A percentile compares a stretch with the other conserved stretches of the same genome.
Evolutionary conservation across 2,329 filamentous ascomycete genomes (phyloP).

Genomic region (Chrysoporthe austroafricana): DNA sequence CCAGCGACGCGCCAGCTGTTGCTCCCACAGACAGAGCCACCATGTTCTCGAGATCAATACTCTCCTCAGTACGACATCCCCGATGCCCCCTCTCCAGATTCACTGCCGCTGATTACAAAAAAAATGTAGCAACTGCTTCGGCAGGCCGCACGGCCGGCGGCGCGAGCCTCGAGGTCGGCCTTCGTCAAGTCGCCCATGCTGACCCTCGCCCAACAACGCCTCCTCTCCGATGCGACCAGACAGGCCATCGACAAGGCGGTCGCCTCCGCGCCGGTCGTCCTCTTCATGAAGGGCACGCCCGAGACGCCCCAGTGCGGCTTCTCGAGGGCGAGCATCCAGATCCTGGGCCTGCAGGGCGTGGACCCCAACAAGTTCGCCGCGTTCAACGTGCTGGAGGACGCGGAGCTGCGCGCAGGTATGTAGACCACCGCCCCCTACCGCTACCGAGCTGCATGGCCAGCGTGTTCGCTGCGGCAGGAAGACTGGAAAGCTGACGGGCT

Average conservation of each 20-base stretch:
- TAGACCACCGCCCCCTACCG: conserved; percentile 15
- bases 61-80: conserved; percentile 23
- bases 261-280: conserved; percentile 82
- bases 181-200: conserved; percentile 26
- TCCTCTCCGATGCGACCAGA: conserved; percentile 79
- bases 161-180: conserved; percentile 20
- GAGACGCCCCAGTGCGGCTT: conserved; percentile 85
- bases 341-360: conserved; percentile 91
- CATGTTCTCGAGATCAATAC: conserved; percentile 28
- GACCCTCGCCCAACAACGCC: conserved; percentile 45
- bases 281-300: conserved; percentile 93
- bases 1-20: not conserved
- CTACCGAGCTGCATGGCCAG: not conserved
- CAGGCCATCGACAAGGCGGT: conserved; percentile 91
- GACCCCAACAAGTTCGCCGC: conserved; percentile 96
- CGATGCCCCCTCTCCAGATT: not conserved
- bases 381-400: conserved; percentile 94
- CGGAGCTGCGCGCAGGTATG: conserved; percentile 79
- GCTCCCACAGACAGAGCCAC: conserved; percentile 13
- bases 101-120: not conserved
- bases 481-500: conserved; percentile 6
- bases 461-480: no score
- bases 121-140: conserved; percentile 27
- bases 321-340: conserved; percentile 92
- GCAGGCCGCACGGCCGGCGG: conserved; percentile 19